Evolutionary conservation across 1,284 basidiomycete genomes (phyloP).

Genomic region (Chiua sp.): DNA sequence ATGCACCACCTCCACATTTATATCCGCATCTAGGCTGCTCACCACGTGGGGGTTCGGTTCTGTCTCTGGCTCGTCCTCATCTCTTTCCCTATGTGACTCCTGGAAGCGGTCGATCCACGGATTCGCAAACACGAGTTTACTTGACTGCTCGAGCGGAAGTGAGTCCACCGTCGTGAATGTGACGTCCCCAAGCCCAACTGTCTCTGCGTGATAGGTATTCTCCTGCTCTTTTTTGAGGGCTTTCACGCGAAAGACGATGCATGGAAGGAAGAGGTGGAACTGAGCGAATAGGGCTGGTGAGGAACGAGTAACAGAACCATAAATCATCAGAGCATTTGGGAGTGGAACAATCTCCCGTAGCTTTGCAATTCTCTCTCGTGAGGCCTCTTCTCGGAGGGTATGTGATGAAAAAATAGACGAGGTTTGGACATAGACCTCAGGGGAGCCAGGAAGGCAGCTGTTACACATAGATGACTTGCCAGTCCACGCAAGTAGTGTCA

Average conservation of each 20-base stretch:
- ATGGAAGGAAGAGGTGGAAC: neutral
- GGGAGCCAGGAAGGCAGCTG: conserved; percentile 10
- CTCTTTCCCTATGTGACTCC: neutral
- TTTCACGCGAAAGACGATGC: neutral
- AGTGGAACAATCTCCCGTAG: neutral
- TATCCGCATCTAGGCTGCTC: neutral
- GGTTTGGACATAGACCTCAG: neutral
- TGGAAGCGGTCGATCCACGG: neutral
- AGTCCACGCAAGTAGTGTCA: conserved; percentile 21
- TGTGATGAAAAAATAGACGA: conserved; percentile 11
- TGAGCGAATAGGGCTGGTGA: neutral
- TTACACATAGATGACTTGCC: conserved; percentile 21
- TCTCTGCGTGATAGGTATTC: neutral
- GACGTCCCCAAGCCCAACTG: neutral
- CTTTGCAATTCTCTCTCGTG: neutral
- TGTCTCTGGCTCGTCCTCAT: neutral
- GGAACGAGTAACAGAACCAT: neutral
- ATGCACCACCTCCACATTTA: neutral
- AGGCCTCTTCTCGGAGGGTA: neutral
- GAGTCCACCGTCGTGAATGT: neutral
- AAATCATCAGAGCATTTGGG: neutral
- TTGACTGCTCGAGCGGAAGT: neutral
- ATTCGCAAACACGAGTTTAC: neutral
- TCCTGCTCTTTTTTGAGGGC: neutral
- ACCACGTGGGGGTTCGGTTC: neutral